Conservation (phyloP, 805 yeast species). For the Middelhovenomyces tepae region DNA sequence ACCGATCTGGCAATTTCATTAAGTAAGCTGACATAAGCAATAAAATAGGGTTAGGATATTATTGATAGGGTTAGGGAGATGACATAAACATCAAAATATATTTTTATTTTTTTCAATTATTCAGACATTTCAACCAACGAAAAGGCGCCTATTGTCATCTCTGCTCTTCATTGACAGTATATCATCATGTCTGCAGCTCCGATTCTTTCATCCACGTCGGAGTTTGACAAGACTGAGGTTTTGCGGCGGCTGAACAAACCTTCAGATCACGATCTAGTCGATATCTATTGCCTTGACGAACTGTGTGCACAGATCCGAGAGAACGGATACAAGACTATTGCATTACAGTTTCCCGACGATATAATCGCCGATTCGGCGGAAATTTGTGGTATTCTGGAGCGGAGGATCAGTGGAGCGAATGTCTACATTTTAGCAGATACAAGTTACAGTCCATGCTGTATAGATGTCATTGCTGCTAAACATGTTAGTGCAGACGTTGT, state of each 20-base stretch:
- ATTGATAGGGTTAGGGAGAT: too few relatives aligned
- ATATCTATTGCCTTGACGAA: constrained; percentile 49
- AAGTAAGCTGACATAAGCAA: too few relatives aligned
- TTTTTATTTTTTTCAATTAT: too few relatives aligned
- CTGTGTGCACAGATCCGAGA: constrained; percentile 34
- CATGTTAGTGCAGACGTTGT: constrained; percentile 81
- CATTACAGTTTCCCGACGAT: constrained; percentile 85
- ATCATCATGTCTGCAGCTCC: constrained; percentile 43
- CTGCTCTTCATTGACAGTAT: constrained; percentile 6
- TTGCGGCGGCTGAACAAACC: constrained; percentile 16
- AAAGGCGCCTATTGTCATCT: constrained; percentile 2
- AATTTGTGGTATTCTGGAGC: constrained; percentile 39
- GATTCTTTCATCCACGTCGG: constrained; percentile 64
- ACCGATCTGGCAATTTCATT: too few relatives aligned
- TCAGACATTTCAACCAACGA: too few relatives aligned
- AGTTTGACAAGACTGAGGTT: constrained; percentile 41
- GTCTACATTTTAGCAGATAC: constrained; percentile 91
- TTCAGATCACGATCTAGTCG: constrained; percentile 28
- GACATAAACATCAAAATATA: too few relatives aligned
- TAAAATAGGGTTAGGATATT: too few relatives aligned
- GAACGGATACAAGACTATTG: constrained; percentile 42
- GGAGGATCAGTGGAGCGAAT: constrained; percentile 12
- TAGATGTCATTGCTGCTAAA: constrained; percentile 94
- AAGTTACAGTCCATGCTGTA: constrained; percentile 89
- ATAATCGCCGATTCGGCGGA: constrained; percentile 71